These are phyloP conservation scores for Penicillium cataractarum DNA, from an alignment of 495 filamentous ascomycete species.

Conservation along the genomic window DNA sequence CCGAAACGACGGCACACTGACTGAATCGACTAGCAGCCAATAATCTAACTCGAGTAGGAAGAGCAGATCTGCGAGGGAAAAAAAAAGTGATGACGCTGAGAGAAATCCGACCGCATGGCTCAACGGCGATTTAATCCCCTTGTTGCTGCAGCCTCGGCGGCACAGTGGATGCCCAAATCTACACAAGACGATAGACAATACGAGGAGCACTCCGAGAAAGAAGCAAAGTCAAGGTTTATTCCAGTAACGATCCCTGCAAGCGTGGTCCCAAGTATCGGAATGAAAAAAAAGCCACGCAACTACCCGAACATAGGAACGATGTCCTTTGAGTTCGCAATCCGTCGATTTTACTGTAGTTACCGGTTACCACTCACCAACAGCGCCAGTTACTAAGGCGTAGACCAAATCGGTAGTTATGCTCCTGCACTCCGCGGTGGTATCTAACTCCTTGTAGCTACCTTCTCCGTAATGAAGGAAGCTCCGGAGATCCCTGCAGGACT, in stretches of 20 bases:
- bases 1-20: neutral
- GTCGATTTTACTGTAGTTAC: neutral
- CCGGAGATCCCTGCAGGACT: constrained; percentile 1
- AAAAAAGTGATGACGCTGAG: constrained; percentile 9
- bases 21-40: too few species aligned
- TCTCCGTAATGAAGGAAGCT: neutral
- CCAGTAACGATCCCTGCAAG: neutral
- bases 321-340: neutral
- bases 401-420: neutral
- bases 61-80: neutral
- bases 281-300: neutral
- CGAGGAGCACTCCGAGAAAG: constrained; percentile 3
- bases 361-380: too few species aligned
- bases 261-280: constrained; percentile 2
- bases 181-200: neutral
- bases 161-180: neutral
- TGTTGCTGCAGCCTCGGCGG: constrained; percentile 5
- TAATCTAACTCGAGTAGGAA: too few species aligned
- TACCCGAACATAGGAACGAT: neutral
- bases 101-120: constrained; percentile 4
- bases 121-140: neutral
- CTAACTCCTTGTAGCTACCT: neutral
- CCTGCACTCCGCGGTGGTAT: neutral
- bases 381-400: too few species aligned
- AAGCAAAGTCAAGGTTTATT: neutral